Conservation (phyloP, 257 asterid genomes). For the Gentiana straminea region DNA sequence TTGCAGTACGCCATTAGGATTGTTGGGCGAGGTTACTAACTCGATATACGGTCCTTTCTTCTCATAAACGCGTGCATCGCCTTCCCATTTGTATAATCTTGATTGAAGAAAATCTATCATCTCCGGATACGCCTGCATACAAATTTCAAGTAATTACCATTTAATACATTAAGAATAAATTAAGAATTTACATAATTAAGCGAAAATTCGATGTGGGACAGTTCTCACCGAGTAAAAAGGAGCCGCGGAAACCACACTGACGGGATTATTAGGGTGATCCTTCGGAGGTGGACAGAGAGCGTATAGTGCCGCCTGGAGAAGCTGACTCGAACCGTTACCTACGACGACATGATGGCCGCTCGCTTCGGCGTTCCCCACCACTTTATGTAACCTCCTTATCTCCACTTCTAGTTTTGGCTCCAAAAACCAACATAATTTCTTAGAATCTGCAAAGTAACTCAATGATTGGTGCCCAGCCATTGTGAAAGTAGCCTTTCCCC, state of each 20-base stretch:
- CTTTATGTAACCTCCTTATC: slow-evolving; percentile 38
- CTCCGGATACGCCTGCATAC: slow-evolving; percentile 54
- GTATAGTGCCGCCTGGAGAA: slow-evolving; percentile 51
- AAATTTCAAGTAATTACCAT: not conserved
- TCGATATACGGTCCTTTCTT: slow-evolving; percentile 54
- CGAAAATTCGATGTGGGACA: too few relatives aligned
- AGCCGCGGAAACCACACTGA: slow-evolving; percentile 52
- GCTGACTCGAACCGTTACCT: slow-evolving; percentile 86
- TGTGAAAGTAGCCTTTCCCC: slow-evolving; percentile 18
- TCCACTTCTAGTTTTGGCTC: slow-evolving; percentile 65
- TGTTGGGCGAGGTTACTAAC: slow-evolving; percentile 69
- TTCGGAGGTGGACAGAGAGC: slow-evolving; percentile 34
- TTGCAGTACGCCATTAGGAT: slow-evolving; percentile 50
- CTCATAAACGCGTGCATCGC: slow-evolving; percentile 47
- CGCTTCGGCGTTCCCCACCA: slow-evolving; percentile 49
- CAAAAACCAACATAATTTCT: slow-evolving; percentile 59
- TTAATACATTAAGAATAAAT: too few relatives aligned
- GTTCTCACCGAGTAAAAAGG: slow-evolving; percentile 71
- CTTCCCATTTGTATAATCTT: slow-evolving; percentile 56
- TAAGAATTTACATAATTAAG: too few relatives aligned
- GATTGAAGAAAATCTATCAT: slow-evolving; percentile 39
- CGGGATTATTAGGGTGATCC: slow-evolving; percentile 28
- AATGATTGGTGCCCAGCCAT: slow-evolving; percentile 40
- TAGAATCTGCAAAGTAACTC: slow-evolving; percentile 51
- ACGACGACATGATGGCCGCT: slow-evolving; percentile 45